Percentiles rank a stretch among this genome's conserved stretches.
Conservation (phyloP, 805 yeast genomes). For the Wickerhamiella kurtzmanii region DNA sequence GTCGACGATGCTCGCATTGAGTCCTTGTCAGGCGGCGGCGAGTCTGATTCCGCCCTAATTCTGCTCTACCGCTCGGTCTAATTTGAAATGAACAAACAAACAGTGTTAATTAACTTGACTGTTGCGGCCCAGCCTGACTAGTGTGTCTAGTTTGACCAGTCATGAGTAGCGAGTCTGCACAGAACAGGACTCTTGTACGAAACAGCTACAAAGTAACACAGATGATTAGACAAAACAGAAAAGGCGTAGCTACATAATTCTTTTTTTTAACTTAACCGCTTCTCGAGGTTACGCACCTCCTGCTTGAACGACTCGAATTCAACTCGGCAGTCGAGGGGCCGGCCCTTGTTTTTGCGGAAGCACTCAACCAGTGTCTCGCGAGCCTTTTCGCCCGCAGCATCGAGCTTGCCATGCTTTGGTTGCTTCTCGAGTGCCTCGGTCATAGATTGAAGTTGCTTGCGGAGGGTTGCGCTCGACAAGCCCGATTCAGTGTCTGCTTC, state of each 20-base stretch:
- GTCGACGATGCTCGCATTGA: conserved; percentile 78
- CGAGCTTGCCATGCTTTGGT: conserved; percentile 22
- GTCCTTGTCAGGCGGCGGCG: conserved; percentile 90
- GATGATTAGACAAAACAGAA: background rate
- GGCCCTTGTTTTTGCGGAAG: conserved; percentile 20
- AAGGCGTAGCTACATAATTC: background rate
- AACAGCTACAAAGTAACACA: too few species aligned
- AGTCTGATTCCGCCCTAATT: conserved; percentile 85
- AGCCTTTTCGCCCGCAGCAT: conserved; percentile 19
- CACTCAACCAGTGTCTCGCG: conserved; percentile 24
- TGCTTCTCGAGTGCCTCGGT: conserved; percentile 22
- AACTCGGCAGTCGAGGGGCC: conserved; percentile 24
- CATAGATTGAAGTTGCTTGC: conserved; percentile 21
- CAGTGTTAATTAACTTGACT: too few species aligned
- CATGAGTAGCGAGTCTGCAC: too few species aligned
- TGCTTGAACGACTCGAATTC: conserved; percentile 21
- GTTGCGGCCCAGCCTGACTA: too few species aligned
- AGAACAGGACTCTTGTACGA: too few species aligned
- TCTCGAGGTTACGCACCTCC: conserved; percentile 6
- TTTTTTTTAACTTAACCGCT: background rate
- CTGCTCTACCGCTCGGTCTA: conserved; percentile 40
- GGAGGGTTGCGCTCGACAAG: conserved; percentile 16
- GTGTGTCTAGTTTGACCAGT: too few species aligned
- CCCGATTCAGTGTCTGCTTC: conserved; percentile 10
- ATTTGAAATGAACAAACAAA: background rate